Conservation (phyloP, 2,329 filamentous ascomycete genomes). For the Aureobasidium subglaciale region DNA sequence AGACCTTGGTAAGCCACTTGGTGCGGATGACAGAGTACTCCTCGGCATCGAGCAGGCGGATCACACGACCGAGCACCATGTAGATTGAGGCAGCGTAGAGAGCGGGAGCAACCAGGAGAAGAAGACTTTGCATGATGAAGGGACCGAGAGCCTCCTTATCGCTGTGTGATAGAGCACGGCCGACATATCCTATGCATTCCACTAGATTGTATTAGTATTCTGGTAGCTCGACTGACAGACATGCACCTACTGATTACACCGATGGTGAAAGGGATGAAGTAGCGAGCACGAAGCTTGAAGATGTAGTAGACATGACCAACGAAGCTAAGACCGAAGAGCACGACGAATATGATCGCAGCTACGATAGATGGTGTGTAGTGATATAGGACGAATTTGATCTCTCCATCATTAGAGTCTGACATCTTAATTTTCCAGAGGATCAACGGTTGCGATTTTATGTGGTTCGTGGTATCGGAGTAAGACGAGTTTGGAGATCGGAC, state of each 20-base stretch:
- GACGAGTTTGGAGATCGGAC: neutral
- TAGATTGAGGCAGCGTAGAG: conserved; percentile 46
- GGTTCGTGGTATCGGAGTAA: too few species aligned
- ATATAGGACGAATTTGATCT: conserved; percentile 6
- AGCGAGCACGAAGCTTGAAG: conserved; percentile 22
- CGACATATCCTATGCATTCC: conserved; percentile 47
- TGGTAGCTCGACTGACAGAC: neutral
- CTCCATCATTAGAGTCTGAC: neutral
- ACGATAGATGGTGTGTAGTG: conserved; percentile 9
- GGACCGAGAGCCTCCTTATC: conserved; percentile 27
- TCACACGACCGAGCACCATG: conserved; percentile 42
- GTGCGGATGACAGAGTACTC: conserved; percentile 37
- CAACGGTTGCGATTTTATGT: too few species aligned
- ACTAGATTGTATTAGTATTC: conserved; percentile 21
- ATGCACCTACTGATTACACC: conserved; percentile 41
- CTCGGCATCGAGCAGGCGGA: conserved; percentile 36
- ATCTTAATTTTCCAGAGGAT: neutral
- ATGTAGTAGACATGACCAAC: conserved; percentile 4
- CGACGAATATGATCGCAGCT: conserved; percentile 12
- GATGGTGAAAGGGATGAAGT: conserved; percentile 42
- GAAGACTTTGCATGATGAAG: conserved; percentile 38
- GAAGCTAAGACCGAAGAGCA: neutral
- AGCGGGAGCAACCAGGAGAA: conserved; percentile 43
- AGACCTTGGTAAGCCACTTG: conserved; percentile 41
- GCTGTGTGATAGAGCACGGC: conserved; percentile 36